Conservation (phyloP, 2,329 filamentous ascomycete genomes). For the Venturia asperata region DNA sequence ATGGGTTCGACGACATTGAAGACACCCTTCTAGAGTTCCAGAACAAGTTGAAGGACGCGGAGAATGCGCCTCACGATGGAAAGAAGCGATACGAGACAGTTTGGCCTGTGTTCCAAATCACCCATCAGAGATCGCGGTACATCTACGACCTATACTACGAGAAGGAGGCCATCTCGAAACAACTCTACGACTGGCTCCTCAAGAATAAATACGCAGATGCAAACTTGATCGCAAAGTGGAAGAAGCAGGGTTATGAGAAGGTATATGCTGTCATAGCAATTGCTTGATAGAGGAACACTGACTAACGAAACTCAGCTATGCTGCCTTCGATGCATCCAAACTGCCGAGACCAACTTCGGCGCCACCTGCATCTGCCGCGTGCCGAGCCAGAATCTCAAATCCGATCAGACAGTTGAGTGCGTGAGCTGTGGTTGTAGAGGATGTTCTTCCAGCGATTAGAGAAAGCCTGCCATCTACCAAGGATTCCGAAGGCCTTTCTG, state of each 20-base stretch:
- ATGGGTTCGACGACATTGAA: slow-evolving; percentile 82
- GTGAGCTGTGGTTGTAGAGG: slow-evolving; percentile 92
- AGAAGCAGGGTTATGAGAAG: slow-evolving; percentile 99
- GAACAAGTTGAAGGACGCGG: slow-evolving; percentile 92
- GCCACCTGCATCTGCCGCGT: slow-evolving; percentile 96
- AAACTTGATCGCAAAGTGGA: slow-evolving; percentile 98
- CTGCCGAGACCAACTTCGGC: slow-evolving; percentile 99
- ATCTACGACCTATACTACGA: slow-evolving; percentile 98
- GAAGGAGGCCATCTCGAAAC: slow-evolving; percentile 88
- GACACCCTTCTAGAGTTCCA: slow-evolving; percentile 77
- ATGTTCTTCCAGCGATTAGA: slow-evolving; percentile 74
- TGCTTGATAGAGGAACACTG: not conserved
- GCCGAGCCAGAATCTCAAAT: slow-evolving; percentile 80
- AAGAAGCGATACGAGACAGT: slow-evolving; percentile 85
- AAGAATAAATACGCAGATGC: slow-evolving; percentile 96
- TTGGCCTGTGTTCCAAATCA: slow-evolving; percentile 97
- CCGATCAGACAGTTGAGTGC: slow-evolving; percentile 84
- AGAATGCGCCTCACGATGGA: slow-evolving; percentile 73
- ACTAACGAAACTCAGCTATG: slow-evolving; percentile 57
- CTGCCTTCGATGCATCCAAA: slow-evolving; percentile 92
- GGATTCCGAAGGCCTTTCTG: not conserved
- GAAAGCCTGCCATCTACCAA: not conserved
- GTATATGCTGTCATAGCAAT: slow-evolving; percentile 39
- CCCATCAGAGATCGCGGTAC: slow-evolving; percentile 85
- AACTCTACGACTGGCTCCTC: slow-evolving; percentile 89